Conservation (phyloP, 164 flowering plant species). For the Macadamia integrifolia region DNA sequence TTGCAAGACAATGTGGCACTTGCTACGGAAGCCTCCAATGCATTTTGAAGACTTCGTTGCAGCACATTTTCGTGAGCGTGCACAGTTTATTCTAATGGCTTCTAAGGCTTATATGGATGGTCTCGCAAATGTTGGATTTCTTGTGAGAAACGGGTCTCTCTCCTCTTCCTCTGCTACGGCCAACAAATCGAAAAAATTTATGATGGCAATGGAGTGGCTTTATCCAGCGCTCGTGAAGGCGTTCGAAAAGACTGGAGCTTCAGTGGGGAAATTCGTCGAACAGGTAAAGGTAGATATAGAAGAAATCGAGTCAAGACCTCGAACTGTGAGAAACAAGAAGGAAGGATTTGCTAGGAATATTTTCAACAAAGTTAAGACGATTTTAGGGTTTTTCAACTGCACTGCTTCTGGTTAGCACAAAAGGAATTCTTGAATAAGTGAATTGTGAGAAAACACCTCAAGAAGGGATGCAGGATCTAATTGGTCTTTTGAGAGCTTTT, state of each 20-base stretch:
- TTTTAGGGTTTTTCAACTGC: no score
- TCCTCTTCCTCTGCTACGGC: neutral
- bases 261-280: neutral
- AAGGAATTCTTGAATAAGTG: no score
- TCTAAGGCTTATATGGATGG: constrained; percentile 11
- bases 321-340: neutral
- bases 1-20: constrained; percentile 23
- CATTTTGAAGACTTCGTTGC: constrained; percentile 25
- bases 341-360: neutral
- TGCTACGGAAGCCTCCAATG: constrained; percentile 18
- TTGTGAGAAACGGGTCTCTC: neutral
- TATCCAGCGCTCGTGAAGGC: neutral
- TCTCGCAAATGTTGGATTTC: neutral
- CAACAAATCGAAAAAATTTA: neutral
- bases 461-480: no score
- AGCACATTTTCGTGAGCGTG: constrained; percentile 21
- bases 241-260: neutral
- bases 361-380: neutral
- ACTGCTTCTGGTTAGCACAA: no score
- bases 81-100: constrained; percentile 13
- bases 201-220: neutral
- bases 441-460: no score
- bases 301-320: neutral
- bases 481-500: no score
- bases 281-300: neutral